phyloP scores from a whole-genome alignment of 2,329 filamentous ascomycete genomes.

The Endothia cerciana region DNA sequence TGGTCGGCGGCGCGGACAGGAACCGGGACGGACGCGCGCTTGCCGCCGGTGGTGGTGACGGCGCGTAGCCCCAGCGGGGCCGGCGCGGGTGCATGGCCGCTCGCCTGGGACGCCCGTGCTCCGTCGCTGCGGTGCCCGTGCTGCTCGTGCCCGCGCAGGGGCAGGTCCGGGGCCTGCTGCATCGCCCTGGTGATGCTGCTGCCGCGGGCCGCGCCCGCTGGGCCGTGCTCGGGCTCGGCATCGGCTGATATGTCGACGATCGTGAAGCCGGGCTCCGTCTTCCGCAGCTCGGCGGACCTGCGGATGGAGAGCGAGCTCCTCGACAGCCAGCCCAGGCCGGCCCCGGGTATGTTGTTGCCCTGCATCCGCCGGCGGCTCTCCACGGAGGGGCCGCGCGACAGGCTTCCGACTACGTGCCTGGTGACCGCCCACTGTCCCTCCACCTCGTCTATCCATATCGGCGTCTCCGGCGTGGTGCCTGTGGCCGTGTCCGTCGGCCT shows the following conservation, averaged over 20 bases:
- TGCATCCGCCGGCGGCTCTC: neutral
- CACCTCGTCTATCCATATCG: neutral
- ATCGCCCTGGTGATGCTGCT: neutral
- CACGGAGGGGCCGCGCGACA: conserved; percentile 3
- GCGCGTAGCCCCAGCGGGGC: conserved; percentile 17
- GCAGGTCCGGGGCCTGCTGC: neutral
- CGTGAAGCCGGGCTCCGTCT: conserved; percentile 2
- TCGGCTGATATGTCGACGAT: neutral
- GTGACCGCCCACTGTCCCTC: neutral
- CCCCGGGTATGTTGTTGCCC: neutral
- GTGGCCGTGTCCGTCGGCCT: neutral
- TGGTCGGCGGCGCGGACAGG: conserved; percentile 20
- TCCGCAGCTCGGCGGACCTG: neutral
- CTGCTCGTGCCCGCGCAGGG: neutral
- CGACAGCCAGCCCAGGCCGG: neutral
- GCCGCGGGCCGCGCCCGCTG: neutral
- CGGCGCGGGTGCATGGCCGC: neutral
- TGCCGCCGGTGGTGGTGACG: conserved; percentile 7
- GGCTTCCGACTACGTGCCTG: neutral
- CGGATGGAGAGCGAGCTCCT: neutral
- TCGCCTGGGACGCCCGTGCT: neutral
- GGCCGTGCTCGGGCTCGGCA: neutral
- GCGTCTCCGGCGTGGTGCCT: neutral
- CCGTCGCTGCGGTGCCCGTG: conserved; percentile 7
- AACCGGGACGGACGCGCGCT: conserved; percentile 18